Evolutionary conservation across 768 basidiomycete species (phyloP).

Genomic region (Suillus placidus): DNA sequence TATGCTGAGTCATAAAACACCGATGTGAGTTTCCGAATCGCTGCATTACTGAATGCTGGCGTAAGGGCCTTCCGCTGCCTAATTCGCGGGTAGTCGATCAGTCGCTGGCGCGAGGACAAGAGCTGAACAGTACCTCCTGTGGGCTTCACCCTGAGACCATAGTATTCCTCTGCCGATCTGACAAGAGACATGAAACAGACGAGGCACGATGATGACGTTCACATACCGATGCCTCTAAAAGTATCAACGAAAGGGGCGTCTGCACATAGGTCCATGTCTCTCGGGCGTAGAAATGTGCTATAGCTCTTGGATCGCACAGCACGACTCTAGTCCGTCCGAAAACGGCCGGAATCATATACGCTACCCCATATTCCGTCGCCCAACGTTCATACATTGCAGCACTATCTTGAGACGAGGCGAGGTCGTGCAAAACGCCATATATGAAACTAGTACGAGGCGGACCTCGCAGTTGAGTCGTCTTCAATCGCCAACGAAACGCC

Average conservation of each 20-base stretch:
- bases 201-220: not conserved
- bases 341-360: constrained; percentile 19
- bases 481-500: not conserved
- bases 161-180: constrained; percentile 36
- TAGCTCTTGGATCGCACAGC: constrained; percentile 49
- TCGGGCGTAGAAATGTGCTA: constrained; percentile 47
- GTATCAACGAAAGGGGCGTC: constrained; percentile 33
- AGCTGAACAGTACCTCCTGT: not conserved
- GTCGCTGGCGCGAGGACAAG: not conserved
- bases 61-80: constrained; percentile 42
- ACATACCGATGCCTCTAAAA: constrained; percentile 30
- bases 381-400: constrained; percentile 25
- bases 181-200: not conserved
- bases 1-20: constrained; percentile 47
- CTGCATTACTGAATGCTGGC: constrained; percentile 45
- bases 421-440: constrained; percentile 20
- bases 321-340: constrained; percentile 18
- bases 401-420: not conserved
- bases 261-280: constrained; percentile 41
- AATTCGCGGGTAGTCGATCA: not conserved
- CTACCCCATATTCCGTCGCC: constrained; percentile 24
- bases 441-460: constrained; percentile 22
- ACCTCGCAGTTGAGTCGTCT: constrained; percentile 21
- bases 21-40: constrained; percentile 38
- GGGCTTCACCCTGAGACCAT: constrained; percentile 18